Evolutionary conservation across 371 early-diverging fungal species (phyloP), one percentile per base, ranked within the genome.

Genomic region (Chytridium lagenaria): DNA sequence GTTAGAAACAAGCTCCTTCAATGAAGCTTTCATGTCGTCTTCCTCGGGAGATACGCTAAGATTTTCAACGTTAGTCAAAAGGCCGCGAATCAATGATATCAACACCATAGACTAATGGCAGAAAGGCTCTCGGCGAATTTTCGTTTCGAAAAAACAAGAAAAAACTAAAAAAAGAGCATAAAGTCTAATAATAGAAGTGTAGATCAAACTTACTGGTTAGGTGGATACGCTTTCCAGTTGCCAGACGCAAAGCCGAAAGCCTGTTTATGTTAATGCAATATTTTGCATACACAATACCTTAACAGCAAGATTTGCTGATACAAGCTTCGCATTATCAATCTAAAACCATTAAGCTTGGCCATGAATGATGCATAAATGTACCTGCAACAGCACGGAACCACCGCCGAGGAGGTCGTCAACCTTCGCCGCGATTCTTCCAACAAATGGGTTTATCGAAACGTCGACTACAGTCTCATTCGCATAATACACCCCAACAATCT

Each of bases 401-500:
- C 76, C 79, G 2, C 74, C 76, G 2, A 70, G 49, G 2, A 61
- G 31, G 22, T 80, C 78, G 28, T 80, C 83, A 55, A 90, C 87
- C 40, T 81, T 82, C 16, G 85, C 77, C 38, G 87, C 87, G 16
- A 89, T 80, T 66, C 84, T 85, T 50, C 86, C 83, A 0, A 85
- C 85, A 37, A 79, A 76, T 15, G 86, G 83, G 49, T 83, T 80
- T 44, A 92, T 74, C 10, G 71, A 63, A 26, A 61, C 76, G 63
- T 90, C 86, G 5, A 81, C 77, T 2, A 73, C 52, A 23, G 74
- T 74, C 59, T 86, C 85, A 71, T 88, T 89, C 0, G 87, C 91
- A 70, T 86, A 82, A 70, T 91, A 92, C 78, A 86, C 83, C 22
- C 91, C 92, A 1, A 88, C 82, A 67, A 92, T 87, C 50, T 77